Conservation (phyloP, 805 yeast genomes). For the Candida michaelii region DNA sequence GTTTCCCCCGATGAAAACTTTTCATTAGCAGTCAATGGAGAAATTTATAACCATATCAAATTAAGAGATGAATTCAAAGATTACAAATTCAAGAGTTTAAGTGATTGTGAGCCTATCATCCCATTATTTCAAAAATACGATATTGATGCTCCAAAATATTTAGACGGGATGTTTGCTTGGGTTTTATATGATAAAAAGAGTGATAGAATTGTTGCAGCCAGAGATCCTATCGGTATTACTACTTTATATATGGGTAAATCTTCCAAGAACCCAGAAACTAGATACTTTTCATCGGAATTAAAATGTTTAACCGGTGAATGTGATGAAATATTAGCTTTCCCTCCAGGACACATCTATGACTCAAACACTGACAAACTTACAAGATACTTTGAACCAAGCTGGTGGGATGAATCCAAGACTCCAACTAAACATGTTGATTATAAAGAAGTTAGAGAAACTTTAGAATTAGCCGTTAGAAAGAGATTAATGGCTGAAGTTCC, state of each 20-base stretch:
- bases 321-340: conserved; percentile 90
- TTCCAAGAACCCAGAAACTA: conserved; percentile 65
- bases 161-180: conserved; percentile 99
- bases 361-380: conserved; percentile 82
- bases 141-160: conserved; percentile 83
- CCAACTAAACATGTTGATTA: conserved; percentile 79
- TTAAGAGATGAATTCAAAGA: conserved; percentile 73
- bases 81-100: conserved; percentile 78
- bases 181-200: conserved; percentile 79
- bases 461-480: conserved; percentile 96
- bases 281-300: conserved; percentile 90
- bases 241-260: conserved; percentile 93
- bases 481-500: conserved; percentile 99
- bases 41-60: conserved; percentile 94
- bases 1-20: conserved; percentile 72
- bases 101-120: conserved; percentile 97
- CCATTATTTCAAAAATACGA: conserved; percentile 88
- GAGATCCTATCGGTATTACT: conserved; percentile 98
- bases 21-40: conserved; percentile 91
- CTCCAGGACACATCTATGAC: conserved; percentile 97
- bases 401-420: conserved; percentile 84
- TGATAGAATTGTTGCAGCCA: conserved; percentile 92
- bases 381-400: conserved; percentile 86
- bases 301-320: conserved; percentile 94
- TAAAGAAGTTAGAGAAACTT: conserved; percentile 66